Base-by-base conservation (phyloP, 176 grass and related monocot species). In the Paspalum vaginatum region DNA sequence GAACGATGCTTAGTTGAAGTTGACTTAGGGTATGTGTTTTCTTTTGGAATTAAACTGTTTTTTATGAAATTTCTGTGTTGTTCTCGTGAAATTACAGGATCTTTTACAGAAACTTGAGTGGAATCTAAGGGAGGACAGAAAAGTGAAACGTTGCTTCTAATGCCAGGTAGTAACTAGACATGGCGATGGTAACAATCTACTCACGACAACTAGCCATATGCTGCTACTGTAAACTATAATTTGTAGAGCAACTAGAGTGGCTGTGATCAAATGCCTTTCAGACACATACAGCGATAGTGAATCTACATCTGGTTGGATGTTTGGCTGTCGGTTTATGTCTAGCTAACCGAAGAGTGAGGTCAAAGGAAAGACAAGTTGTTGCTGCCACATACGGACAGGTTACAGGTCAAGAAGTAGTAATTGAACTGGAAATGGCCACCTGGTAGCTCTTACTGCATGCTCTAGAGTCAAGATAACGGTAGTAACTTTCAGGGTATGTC, bases 291-390 rank as follows among this genome's bases (percentile, higher is more conserved):
- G 58, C 16, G 63, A 58, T 6, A 44, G 62, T 38, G 17, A 14
- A 60, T 81, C 78, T 44, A 44, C 72, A 49, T 72, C 15, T 42
- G 42, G 80, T 79, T 74, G 75, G 27, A 66, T 62, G 61, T 62
- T 42, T 72, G 61, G 77, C 16, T 41, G 68, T 14, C 8, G 13
- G 18, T 47, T 49, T 51, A 15, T 62, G 68, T 51, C 45, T 40
- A 69, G 20, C 41, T 55, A 47, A 46, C 45, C 0, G 66, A 63
- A 25, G 73, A 78, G 85, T 82, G 53, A 73, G 63, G 63, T 85
- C 62, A 70, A 85, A 81, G 82, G 43, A 74, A 89, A 80, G 70
- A 2, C 24, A 84, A 68, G 69, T 58, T 55, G 76, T 40, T 85
- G 48, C 27, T 14, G 45, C 44, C 18, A 52, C 44, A 59, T 64